phyloP scores from a whole-genome alignment of 495 filamentous ascomycete genomes.

The Aspergillus ellipticus region DNA sequence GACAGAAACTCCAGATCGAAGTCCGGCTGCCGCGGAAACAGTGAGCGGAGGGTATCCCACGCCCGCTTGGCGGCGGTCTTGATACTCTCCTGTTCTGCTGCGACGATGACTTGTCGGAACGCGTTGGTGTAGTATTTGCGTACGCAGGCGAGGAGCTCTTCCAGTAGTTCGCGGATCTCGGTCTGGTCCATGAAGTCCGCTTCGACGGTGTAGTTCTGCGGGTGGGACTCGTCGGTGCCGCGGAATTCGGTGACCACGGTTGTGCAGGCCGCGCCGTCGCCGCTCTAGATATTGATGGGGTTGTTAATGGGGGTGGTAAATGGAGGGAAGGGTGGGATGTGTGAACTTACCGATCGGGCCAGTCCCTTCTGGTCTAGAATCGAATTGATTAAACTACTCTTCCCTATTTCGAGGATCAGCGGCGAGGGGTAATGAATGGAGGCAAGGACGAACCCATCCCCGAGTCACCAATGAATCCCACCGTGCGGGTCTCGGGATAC shows the following conservation, averaged over 20 bases:
- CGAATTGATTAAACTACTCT: conserved; percentile 35
- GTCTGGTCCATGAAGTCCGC: conserved; percentile 23
- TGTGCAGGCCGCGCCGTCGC: conserved; percentile 29
- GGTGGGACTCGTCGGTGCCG: conserved; percentile 16
- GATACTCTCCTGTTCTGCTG: conserved; percentile 12
- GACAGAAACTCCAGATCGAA: conserved; percentile 22
- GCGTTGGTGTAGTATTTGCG: conserved; percentile 16
- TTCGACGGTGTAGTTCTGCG: conserved; percentile 23
- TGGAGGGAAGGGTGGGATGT: background rate
- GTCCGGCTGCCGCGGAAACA: conserved; percentile 18
- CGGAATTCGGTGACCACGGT: conserved; percentile 33
- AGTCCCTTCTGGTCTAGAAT: conserved; percentile 23
- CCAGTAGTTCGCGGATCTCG: conserved; percentile 22
- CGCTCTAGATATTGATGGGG: conserved; percentile 22
- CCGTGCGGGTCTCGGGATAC: conserved; percentile 22
- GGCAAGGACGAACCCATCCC: conserved; percentile 11
- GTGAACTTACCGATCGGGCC: conserved; percentile 23
- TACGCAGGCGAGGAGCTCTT: conserved; percentile 22
- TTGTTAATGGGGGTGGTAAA: too few relatives aligned
- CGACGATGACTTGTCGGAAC: conserved; percentile 9
- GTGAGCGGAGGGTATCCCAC: conserved; percentile 17
- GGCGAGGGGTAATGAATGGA: background rate
- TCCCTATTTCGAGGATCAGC: conserved; percentile 15
- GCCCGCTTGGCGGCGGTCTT: conserved; percentile 9
- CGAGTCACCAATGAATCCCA: conserved; percentile 24